Evolutionary conservation across 2,329 filamentous ascomycete genomes (phyloP).

Genomic region (Fusarium subglutinans): DNA sequence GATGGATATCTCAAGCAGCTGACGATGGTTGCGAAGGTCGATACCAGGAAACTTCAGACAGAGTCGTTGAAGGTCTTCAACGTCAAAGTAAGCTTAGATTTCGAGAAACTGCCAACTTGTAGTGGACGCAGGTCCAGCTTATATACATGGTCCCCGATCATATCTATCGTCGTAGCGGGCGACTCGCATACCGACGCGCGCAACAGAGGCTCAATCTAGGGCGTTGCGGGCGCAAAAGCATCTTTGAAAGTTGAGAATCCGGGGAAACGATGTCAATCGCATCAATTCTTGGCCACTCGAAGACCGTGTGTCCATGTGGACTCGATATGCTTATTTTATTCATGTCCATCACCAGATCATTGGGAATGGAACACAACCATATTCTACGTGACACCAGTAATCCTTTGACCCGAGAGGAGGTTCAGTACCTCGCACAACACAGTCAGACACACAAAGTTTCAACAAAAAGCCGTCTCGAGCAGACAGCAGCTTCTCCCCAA

Average conservation of each 20-base stretch:
- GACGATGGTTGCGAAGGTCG: not conserved
- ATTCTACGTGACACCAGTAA: not conserved
- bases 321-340: not conserved
- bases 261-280: slow-evolving; percentile 19
- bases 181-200: slow-evolving; percentile 45
- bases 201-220: slow-evolving; percentile 36
- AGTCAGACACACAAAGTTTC: not conserved
- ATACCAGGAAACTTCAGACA: not conserved
- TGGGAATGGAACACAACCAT: not conserved
- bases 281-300: not conserved
- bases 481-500: not conserved
- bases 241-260: slow-evolving; percentile 24
- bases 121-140: slow-evolving; percentile 37
- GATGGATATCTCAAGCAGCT: not conserved
- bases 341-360: not conserved
- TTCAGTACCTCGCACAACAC: not conserved
- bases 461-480: not conserved
- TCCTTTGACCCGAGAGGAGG: not conserved
- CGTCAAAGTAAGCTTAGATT: slow-evolving; percentile 23
- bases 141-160: slow-evolving; percentile 35
- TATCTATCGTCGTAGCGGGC: slow-evolving; percentile 34
- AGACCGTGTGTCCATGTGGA: not conserved
- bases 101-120: not conserved
- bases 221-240: slow-evolving; percentile 45
- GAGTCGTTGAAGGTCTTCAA: not conserved